A percentile compares a stretch with the other conserved stretches of the same genome.
These are phyloP conservation scores for Auricularia heimuer DNA, from an alignment of 768 basidiomycete genomes.

Conservation along the genomic window DNA sequence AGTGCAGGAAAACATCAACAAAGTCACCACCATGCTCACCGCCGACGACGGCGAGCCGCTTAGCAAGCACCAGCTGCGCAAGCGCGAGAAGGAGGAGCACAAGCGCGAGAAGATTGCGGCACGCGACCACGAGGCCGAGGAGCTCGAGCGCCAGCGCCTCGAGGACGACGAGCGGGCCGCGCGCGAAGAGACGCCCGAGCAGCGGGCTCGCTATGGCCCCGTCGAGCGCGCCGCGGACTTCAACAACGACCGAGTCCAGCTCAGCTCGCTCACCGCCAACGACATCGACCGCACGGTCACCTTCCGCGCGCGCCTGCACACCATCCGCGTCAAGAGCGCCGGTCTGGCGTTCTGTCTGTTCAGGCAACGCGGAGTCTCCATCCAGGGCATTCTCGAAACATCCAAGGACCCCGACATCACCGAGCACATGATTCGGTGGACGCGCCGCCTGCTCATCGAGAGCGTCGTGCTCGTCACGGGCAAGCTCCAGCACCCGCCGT, in stretches of 20 bases:
- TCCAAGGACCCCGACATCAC: conserved; percentile 18
- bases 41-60: background rate
- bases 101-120: background rate
- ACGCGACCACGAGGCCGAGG: background rate
- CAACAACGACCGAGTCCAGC: background rate
- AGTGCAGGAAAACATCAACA: background rate
- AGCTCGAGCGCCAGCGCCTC: background rate
- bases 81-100: background rate
- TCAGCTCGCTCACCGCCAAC: background rate
- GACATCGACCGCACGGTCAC: background rate
- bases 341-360: conserved; percentile 14
- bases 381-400: conserved; percentile 14
- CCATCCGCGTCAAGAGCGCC: background rate
- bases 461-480: conserved; percentile 36
- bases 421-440: conserved; percentile 40
- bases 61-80: conserved; percentile 1
- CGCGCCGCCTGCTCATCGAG: conserved; percentile 30
- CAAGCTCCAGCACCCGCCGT: conserved; percentile 17
- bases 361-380: conserved; percentile 11
- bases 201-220: background rate
- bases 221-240: background rate
- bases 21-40: background rate
- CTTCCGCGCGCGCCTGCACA: background rate
- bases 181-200: background rate
- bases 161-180: background rate